These are phyloP conservation scores for Asterophora parasitica DNA, from an alignment of 768 basidiomycete genomes.

Conservation along the genomic window DNA sequence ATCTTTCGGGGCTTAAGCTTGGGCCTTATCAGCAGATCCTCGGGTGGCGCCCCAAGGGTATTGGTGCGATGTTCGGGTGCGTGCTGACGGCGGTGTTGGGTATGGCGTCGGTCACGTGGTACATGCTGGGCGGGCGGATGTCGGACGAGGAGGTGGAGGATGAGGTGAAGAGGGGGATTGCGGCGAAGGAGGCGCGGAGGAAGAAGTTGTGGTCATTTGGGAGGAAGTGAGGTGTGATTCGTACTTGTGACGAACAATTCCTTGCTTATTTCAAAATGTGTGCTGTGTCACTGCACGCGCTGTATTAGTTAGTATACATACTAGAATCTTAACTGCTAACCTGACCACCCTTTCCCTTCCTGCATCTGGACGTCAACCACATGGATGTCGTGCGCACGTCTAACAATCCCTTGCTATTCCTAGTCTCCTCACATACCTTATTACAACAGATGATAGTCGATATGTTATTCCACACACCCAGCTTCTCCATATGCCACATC, in stretches of 20 bases:
- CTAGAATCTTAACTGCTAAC: no score
- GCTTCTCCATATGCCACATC: no score
- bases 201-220: constrained; percentile 10
- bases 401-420: no score
- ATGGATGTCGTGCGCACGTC: no score
- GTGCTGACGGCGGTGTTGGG: constrained; percentile 82
- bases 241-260: neutral
- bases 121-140: constrained; percentile 66
- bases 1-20: constrained; percentile 57
- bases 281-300: no score
- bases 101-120: constrained; percentile 82
- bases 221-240: neutral
- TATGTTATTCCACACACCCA: no score
- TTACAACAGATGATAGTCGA: no score
- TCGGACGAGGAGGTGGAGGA: constrained; percentile 80
- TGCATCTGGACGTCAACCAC: no score
- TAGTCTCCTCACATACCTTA: no score
- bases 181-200: constrained; percentile 46
- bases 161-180: constrained; percentile 54
- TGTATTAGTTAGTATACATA: no score
- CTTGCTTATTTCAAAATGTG: no score
- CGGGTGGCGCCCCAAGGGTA: constrained; percentile 71
- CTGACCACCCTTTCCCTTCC: no score
- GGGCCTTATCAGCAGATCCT: constrained; percentile 72
- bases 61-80: constrained; percentile 72